Base-by-base conservation (phyloP, 345 rosid species). In the Citrus trifoliata region DNA sequence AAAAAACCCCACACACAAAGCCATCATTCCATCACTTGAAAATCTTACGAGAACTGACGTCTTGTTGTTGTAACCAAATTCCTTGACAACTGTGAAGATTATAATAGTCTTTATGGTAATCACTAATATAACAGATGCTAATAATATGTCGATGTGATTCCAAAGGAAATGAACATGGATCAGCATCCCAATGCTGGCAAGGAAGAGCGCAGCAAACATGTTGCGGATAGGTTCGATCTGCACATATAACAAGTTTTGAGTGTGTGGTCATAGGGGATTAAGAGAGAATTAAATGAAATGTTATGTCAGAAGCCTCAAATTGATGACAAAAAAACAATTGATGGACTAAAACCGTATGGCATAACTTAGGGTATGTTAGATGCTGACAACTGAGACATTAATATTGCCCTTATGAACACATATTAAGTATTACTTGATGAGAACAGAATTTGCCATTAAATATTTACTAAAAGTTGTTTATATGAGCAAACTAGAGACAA, bases 151-250 rank as follows among this genome's bases (percentile, higher is more conserved):
- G 35, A 93, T 91, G 76, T 92, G 97, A 67, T 86, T 92, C 98
- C 98, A 93, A 78, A 93, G 93, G 80, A 93, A 93, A 75, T 93
- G 96, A 83, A 93, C 89, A 78, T 93, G 88, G 79, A 93, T 93
- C 84, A 93, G 77, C 98, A 93, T 93, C 70, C 98, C 98, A 10
- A 93, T 92, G 83, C 98, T 93, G 76, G 98, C 91, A 79, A 93
- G 93, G 86, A 92, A 93, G 69, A 93, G 89, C 10, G 98, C 95
- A 75, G 98, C 98, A 84, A 93, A 93, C 76, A 93, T 86, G 73
- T 92, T 92, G 67, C 95, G 91, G 81, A 93, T 88, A 67, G 98
- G 98, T 87, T 93, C 97, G 73, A 93, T 89, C 97, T 93, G 53
- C 76, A 73, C 66, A 35, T 58, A 37, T 58, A 59, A 58, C 48